Percentiles rank a stretch among this genome's conserved stretches.
phyloP scores from a whole-genome alignment of 768 basidiomycete species.

The Tephrocybe sp. region DNA sequence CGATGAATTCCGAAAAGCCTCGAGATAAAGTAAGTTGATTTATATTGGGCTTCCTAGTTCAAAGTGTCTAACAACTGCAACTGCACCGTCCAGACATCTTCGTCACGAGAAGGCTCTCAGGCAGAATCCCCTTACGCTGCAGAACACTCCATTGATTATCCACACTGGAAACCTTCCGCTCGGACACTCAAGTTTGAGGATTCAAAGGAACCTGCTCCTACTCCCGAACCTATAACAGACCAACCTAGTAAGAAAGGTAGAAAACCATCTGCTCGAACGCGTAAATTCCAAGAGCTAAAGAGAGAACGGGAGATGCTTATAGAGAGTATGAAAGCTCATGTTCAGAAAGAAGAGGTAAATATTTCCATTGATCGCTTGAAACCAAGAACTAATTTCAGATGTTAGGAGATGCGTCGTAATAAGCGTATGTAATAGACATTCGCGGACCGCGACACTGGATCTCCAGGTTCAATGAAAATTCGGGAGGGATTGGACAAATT shows the following conservation, averaged over 20 bases:
- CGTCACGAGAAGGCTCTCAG: too few species aligned
- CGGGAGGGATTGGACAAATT: too few species aligned
- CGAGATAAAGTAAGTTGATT: neutral
- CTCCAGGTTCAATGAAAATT: too few species aligned
- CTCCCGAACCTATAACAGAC: neutral
- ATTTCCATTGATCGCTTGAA: neutral
- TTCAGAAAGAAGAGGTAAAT: conserved; percentile 1
- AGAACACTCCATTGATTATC: too few species aligned
- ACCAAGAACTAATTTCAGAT: neutral
- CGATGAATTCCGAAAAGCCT: neutral
- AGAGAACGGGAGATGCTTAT: conserved; percentile 5
- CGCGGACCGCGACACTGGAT: neutral
- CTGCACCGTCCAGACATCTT: too few species aligned
- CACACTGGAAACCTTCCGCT: too few species aligned
- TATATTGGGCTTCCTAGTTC: neutral
- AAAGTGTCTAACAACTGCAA: too few species aligned
- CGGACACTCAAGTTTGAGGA: too few species aligned
- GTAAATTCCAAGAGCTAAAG: neutral
- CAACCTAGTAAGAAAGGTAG: neutral
- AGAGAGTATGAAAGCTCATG: conserved; percentile 2
- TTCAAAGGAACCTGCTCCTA: neutral
- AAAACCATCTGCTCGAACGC: neutral
- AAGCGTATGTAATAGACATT: neutral
- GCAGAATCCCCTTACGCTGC: too few species aligned
- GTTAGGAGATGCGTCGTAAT: neutral